Evolutionary conservation across 768 basidiomycete genomes (phyloP).

Genomic region (Suillus occidentalis): DNA sequence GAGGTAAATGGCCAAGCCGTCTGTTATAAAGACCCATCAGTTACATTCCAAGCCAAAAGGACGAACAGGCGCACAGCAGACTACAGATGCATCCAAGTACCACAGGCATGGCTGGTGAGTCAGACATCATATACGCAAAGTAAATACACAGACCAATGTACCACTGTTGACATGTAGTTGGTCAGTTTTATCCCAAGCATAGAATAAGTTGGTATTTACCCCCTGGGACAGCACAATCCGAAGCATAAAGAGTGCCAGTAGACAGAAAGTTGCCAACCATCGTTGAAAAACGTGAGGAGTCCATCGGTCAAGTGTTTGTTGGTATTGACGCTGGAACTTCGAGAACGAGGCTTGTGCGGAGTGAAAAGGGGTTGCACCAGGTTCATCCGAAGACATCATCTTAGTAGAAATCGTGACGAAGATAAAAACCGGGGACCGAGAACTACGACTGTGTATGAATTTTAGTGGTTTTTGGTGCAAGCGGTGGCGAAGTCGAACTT

Average conservation of each 20-base stretch:
- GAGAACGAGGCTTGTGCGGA: conserved; percentile 25
- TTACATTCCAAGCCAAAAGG: not conserved
- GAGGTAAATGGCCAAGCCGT: conserved; percentile 93
- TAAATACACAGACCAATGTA: conserved; percentile 73
- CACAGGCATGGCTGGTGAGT: not conserved
- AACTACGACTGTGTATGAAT: not conserved
- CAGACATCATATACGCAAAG: not conserved
- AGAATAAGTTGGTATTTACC: conserved; percentile 48
- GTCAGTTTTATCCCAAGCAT: conserved; percentile 9
- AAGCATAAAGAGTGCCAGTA: conserved; percentile 76
- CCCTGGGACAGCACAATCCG: conserved; percentile 89
- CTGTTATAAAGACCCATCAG: conserved; percentile 35
- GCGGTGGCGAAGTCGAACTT: not conserved
- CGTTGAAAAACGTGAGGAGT: conserved; percentile 89
- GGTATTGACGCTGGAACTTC: conserved; percentile 75
- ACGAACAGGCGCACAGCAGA: conserved; percentile 60
- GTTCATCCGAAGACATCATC: conserved; percentile 38
- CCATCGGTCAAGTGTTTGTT: conserved; percentile 86
- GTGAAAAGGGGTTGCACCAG: conserved; percentile 27
- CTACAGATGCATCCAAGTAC: conserved; percentile 29
- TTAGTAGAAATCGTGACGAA: conserved; percentile 12
- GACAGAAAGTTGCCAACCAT: conserved; percentile 76
- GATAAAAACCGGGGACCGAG: not conserved
- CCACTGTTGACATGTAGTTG: conserved; percentile 55
- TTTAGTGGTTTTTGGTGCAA: conserved; percentile 11